These are phyloP conservation scores for Berkeleyomyces basicola DNA, from an alignment of 2,329 filamentous ascomycete genomes.

Conservation along the genomic window DNA sequence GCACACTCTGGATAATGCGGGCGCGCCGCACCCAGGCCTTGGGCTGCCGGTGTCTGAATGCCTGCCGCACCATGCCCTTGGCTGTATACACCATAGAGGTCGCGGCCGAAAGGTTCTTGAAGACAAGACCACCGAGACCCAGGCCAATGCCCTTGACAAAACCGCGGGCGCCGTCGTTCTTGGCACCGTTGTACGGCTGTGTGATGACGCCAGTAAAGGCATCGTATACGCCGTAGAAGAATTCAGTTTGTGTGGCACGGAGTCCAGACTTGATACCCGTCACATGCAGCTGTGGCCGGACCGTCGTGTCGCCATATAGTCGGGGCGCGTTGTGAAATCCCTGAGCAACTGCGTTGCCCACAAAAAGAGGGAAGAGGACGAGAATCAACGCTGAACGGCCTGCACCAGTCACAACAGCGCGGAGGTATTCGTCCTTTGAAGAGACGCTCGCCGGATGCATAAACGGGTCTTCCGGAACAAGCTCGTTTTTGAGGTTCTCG, in stretches of 20 bases:
- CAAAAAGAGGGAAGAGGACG: constrained; percentile 40
- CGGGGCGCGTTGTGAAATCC: constrained; percentile 56
- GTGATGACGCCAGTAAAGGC: constrained; percentile 44
- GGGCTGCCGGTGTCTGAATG: constrained; percentile 35
- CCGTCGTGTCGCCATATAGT: constrained; percentile 53
- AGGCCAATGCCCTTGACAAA: constrained; percentile 41
- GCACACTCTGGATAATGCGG: constrained; percentile 40
- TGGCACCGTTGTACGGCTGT: constrained; percentile 31
- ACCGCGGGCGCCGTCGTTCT: constrained; percentile 30
- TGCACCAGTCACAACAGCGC: constrained; percentile 36
- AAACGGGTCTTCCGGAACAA: constrained; percentile 6
- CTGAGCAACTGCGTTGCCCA: constrained; percentile 45
- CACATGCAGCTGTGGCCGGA: constrained; percentile 44
- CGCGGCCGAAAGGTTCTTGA: constrained; percentile 47
- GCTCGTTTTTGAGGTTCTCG: constrained; percentile 14
- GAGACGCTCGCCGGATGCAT: constrained; percentile 15
- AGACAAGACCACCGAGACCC: constrained; percentile 44
- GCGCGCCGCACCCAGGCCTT: constrained; percentile 37
- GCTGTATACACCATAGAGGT: constrained; percentile 44
- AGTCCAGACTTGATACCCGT: constrained; percentile 49
- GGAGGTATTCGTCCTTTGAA: constrained; percentile 25
- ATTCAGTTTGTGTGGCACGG: constrained; percentile 42
- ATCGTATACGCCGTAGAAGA: constrained; percentile 48
- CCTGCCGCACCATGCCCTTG: constrained; percentile 47
- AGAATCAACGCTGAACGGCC: constrained; percentile 34